Evolutionary conservation across 2,329 filamentous ascomycete genomes (phyloP), one percentile per base, ranked within the genome.

Genomic region (Aureobasidium pullulans): DNA sequence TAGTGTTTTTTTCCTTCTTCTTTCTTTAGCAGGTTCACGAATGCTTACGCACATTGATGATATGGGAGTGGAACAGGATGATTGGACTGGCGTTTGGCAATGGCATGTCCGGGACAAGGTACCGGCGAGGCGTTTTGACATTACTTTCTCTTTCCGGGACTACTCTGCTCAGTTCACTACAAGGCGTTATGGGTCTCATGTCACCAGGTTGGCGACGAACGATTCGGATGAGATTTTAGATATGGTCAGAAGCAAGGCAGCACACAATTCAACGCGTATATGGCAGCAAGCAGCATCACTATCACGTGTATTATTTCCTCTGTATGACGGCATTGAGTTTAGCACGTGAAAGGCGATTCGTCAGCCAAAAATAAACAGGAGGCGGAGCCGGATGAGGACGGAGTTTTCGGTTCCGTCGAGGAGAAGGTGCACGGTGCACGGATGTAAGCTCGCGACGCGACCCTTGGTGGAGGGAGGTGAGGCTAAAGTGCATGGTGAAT

Each of bases 21-120:
- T 32, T 31, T 29, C n/a, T 23, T 32, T 15, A 47, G 11, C 23
- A 36, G 39, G 57, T 16, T 40, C 8, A 40, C 37, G 52, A 46
- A 44, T 39, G 46, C 50, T 34, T 54, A 57, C 53, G 50, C 52
- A 57, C 54, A 50, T 36, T 42, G 49, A 59, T 32, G 52, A 56
- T 23, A 56, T 44, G 11, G 31, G 42, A 37, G 7, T 16, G 31
- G 16, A 36, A 36, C n/a, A 9, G 37, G 16, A 43, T 36, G 50
- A 16, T 23, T 29, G 37, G 52, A 15, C 13, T 11, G 44, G 13
- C 11, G 6, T 47, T 9, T 7, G 29, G 23, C 6, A 47, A 6
- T 5, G 52, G 50, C 39, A 42, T 54, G 23, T 23, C 23, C 23
- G 28, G 37, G 37, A 16, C 7, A 23, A 49, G n/a, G 39, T 10